Evolutionary conservation across 2,329 filamentous ascomycete species (phyloP), one percentile per base, ranked within the genome.

Genomic region (Colletotrichum sp.): DNA sequence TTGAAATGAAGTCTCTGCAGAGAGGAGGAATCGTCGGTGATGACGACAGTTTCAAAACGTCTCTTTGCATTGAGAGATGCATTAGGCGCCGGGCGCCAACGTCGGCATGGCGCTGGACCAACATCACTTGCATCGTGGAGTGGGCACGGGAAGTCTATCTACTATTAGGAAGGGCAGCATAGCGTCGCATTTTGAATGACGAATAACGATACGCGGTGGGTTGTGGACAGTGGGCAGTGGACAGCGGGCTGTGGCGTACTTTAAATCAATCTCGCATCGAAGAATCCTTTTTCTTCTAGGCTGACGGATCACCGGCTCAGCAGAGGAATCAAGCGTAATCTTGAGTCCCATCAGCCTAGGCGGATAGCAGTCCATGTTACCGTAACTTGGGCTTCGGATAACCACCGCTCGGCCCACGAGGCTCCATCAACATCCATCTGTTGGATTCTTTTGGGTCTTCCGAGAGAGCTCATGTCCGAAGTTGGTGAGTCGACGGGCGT

Each of bases 111-210:
- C 61, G 27, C 55, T 44, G 52, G 68, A 34, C 60, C 39, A 66
- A 57, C 34, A 61, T 48, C 39, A 48, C 39, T 22, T n/a, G 39
- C 19, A 48, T 19, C 48, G 34, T 55, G 48, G 52, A 27, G 68
- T 67, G 68, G 72, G 72, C 68, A 71, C 72, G 68, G 61, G 72
- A 74, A 74, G 68, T 66, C 28, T 67, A 71, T 74, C 57, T 30
- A n/a, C 36, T 44, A 19, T 44, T 44, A 27, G 68, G 16, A 68
- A 52, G 27, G 52, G 66, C 36, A 68, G 11, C 13, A 34, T 48
- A 30, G 39, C 30, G 64, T 32, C 11, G 19, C 32, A 28, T 22
- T 34, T 27, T 13, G 48, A 27, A 36, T 22, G 19, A 36, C 44
- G 48, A 27, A 36, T 22, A 13, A 36, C 44, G 44, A 52, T 52